Evolutionary conservation across 2,329 filamentous ascomycete species (phyloP).

Genomic region (Dothistroma pini): DNA sequence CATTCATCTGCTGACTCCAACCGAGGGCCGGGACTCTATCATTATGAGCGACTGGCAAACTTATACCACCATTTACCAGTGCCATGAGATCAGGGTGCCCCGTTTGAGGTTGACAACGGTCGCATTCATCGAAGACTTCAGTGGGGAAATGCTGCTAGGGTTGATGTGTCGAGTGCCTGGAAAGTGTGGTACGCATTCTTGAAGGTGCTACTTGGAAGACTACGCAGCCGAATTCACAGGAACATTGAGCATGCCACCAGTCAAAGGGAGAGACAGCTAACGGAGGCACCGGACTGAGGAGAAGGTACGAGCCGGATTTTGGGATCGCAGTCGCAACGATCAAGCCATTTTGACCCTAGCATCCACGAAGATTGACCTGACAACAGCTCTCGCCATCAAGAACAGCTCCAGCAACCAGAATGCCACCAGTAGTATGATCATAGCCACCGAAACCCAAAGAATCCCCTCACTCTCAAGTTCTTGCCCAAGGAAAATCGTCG

Average conservation of each 20-base stretch:
- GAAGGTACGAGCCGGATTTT: no score
- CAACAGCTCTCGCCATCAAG: conserved; percentile 50
- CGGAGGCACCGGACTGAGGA: no score
- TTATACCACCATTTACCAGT: background rate
- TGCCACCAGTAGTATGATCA: conserved; percentile 54
- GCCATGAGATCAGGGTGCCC: no score
- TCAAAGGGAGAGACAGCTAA: no score
- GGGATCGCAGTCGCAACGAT: background rate
- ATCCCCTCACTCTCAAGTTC: conserved; percentile 51
- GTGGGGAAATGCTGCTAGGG: no score
- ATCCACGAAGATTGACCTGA: conserved; percentile 30
- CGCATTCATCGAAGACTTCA: no score
- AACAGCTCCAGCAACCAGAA: conserved; percentile 53
- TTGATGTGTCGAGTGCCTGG: no score
- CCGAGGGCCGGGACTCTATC: background rate
- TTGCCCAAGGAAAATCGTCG: conserved; percentile 55
- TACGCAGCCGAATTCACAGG: no score
- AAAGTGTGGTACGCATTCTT: no score
- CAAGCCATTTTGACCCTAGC: conserved; percentile 20
- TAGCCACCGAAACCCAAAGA: conserved; percentile 52
- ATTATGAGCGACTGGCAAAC: background rate
- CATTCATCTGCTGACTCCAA: background rate
- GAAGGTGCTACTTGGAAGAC: no score
- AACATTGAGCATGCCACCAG: no score
- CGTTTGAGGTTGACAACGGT: background rate